Conservation (phyloP, 148 eudicot species). For the Chenopodium berlandieri region DNA sequence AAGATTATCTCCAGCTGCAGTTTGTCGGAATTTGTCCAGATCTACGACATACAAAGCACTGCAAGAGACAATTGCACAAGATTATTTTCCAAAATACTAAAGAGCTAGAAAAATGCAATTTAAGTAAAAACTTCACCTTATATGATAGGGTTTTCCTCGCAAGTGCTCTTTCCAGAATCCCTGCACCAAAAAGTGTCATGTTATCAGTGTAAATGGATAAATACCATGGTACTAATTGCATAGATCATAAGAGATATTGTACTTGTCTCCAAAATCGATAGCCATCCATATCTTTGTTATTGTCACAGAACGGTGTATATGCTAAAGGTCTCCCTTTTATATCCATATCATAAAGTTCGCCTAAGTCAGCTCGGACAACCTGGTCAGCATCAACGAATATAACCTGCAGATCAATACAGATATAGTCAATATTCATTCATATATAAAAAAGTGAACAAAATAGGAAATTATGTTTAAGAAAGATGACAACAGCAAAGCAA, state of each 20-base stretch:
- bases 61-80: constrained; percentile 35
- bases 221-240: not conserved
- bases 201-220: not conserved
- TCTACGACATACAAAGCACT: constrained; percentile 97
- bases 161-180: constrained; percentile 98
- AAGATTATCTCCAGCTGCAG: constrained; percentile 91
- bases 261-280: constrained; percentile 96
- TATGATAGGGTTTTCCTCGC: constrained; percentile 93
- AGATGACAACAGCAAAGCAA: not conserved
- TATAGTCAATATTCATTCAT: constrained; percentile 2
- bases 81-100: constrained; percentile 7
- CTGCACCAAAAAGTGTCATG: constrained; percentile 34
- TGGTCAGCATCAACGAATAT: constrained; percentile 99
- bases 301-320: constrained; percentile 96
- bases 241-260: constrained; percentile 4
- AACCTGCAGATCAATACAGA: constrained; percentile 56
- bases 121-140: constrained; percentile 50
- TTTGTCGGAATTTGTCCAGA: constrained; percentile 85
- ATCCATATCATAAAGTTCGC: constrained; percentile 99
- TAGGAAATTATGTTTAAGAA: not conserved
- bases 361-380: constrained; percentile 90
- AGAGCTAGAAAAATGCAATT: not conserved
- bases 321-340: constrained; percentile 87
- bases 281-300: constrained; percentile 97
- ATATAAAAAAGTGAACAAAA: not conserved